Percentiles rank a stretch among this genome's conserved stretches.
Conservation (phyloP, 1,284 basidiomycete species). For the Baeospora myosura region DNA sequence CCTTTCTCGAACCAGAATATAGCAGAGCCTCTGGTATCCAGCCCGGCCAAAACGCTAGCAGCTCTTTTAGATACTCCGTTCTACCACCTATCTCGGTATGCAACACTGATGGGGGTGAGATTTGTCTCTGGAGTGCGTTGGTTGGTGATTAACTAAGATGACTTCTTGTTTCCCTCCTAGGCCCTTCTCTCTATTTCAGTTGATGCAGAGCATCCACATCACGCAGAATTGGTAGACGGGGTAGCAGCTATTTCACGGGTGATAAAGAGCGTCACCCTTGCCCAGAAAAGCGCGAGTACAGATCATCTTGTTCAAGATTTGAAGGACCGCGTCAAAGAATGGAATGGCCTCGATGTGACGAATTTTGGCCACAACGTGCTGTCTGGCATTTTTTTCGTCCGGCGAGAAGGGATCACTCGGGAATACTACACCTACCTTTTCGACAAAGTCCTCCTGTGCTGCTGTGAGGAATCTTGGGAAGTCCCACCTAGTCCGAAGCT, state of each 20-base stretch:
- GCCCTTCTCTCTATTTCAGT: constrained; percentile 2
- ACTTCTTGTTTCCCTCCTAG: constrained; percentile 1
- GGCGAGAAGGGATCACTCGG: constrained; percentile 4
- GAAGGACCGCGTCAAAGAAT: constrained; percentile 7
- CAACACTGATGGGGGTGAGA: no score
- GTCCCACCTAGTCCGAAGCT: constrained; percentile 2
- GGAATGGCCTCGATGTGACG: constrained; percentile 6
- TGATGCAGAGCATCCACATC: not conserved
- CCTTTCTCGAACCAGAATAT: not conserved
- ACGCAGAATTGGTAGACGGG: constrained; percentile 4
- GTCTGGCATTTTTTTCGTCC: constrained; percentile 4
- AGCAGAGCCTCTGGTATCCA: not conserved
- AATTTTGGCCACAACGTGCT: constrained; percentile 5
- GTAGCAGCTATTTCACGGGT: constrained; percentile 2
- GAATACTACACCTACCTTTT: constrained; percentile 8
- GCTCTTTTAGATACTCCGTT: no score
- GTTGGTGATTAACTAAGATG: not conserved
- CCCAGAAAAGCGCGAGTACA: constrained; percentile 7
- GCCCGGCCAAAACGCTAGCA: no score
- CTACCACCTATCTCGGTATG: no score
- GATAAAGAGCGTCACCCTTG: not conserved
- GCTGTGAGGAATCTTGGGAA: constrained; percentile 7
- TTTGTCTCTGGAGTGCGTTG: no score
- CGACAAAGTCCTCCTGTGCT: constrained; percentile 9
- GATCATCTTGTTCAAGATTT: constrained; percentile 4